Base-by-base conservation (phyloP, 2,329 filamentous ascomycete species). In the Atkinsonella texensis region DNA sequence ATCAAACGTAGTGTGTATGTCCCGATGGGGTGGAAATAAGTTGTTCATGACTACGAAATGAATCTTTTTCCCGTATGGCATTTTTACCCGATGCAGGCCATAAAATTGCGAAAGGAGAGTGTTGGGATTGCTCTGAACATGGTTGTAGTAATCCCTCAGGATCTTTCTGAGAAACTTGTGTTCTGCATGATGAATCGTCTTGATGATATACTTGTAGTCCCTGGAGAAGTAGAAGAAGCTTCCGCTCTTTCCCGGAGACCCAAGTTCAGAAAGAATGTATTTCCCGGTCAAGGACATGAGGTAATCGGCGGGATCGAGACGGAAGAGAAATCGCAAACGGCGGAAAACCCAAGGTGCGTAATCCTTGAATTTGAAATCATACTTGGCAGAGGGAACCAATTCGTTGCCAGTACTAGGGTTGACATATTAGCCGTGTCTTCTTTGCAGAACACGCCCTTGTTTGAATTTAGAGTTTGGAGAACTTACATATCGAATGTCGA, bases 41-140 rank as follows among this genome's bases (percentile, higher is more conserved):
- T 98, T 98, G 74, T 98, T 98, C 93, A 98, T 98, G 65, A 98
- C 90, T 54, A 98, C 93, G 61, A 98, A 98, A 69, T 98, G 93
- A 51, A 97, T 96, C 72, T 98, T 98, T 64, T 91, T 85, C 56
- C 93, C 93, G 65, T 95, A 97, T 0, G 91, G 89, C 74, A 96
- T 94, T 77, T 98, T 98, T 62, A 98, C 93, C 54, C 93, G 84
- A 69, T 98, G 93, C 17, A 98, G 76, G 47, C 93, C 93, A 64
- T 97, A 98, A 65, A 98, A 98, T 63, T 98, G 93, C 18, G 91
- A 97, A 48, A 98, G 83, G 28, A 98, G 77, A 0, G 94, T 98
- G 69, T 98, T 95, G 7, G 93, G 93, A 68, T 98, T 97, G 38
- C 89, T 80, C 60, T 83, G 83, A 58, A 97, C 89, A 65, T 98